A percentile compares a stretch with the other conserved stretches of the same genome.
Evolutionary conservation across 768 basidiomycete genomes (phyloP).

Genomic region (Tephrocybe sp.): DNA sequence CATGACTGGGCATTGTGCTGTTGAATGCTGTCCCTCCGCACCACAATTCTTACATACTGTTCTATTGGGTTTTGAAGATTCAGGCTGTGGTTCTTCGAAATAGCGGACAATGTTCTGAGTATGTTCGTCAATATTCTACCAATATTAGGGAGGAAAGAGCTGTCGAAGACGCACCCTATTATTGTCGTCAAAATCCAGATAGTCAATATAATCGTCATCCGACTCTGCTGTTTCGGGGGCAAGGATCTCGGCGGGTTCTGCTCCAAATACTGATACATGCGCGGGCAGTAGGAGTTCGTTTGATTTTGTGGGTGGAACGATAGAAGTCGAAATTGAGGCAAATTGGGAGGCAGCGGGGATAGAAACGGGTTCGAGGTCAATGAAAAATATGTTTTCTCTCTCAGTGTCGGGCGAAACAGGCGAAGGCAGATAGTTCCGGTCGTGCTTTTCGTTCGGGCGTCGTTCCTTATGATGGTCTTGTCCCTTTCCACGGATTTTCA

Average conservation of each 20-base stretch:
- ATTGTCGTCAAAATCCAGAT: slow-evolving; percentile 69
- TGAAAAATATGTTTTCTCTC: slow-evolving; percentile 38
- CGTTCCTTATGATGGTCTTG: slow-evolving; percentile 5
- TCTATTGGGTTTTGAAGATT: slow-evolving; percentile 40
- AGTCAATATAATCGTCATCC: slow-evolving; percentile 71
- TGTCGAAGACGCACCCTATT: slow-evolving; percentile 43
- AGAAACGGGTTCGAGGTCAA: slow-evolving; percentile 45
- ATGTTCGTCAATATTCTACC: no score
- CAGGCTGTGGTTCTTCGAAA: slow-evolving; percentile 50
- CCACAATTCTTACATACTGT: slow-evolving; percentile 78
- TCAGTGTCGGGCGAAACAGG: slow-evolving; percentile 11
- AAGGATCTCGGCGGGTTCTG: slow-evolving; percentile 44
- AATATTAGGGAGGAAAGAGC: neutral
- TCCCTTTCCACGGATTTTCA: neutral
- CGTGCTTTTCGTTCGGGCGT: slow-evolving; percentile 7
- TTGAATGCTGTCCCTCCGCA: slow-evolving; percentile 67
- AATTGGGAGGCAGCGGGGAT: slow-evolving; percentile 25
- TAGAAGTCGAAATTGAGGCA: slow-evolving; percentile 7
- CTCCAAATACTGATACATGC: slow-evolving; percentile 62
- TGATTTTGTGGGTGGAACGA: slow-evolving; percentile 17
- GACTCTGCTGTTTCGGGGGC: slow-evolving; percentile 36
- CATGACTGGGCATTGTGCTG: slow-evolving; percentile 63
- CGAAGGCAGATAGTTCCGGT: slow-evolving; percentile 6
- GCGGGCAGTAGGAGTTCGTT: slow-evolving; percentile 55
- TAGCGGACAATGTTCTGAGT: slow-evolving; percentile 63